A percentile compares a stretch with the other conserved stretches of the same genome.
Conservation (phyloP, 108 stramenopile species). For the Schizochytrium sp. region DNA sequence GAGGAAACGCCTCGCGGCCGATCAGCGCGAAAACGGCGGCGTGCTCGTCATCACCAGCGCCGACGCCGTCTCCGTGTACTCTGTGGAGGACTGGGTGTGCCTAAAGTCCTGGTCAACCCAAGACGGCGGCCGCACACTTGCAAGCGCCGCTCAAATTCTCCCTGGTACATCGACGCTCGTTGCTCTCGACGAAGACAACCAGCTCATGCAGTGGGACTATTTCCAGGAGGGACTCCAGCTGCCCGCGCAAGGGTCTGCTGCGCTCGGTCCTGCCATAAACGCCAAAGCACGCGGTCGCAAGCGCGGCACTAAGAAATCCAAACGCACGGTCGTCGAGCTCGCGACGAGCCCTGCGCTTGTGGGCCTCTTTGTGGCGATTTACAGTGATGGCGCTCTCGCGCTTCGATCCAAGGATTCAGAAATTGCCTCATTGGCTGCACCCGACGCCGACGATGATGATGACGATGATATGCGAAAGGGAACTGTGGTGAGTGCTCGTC, state of each 20-base stretch:
- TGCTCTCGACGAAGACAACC: not conserved
- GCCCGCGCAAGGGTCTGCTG: not conserved
- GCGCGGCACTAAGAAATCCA: not conserved
- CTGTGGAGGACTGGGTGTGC: not conserved
- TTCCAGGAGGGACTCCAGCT: constrained; percentile 11
- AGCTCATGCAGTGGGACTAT: not conserved
- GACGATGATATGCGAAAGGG: too few relatives aligned
- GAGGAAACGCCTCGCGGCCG: not conserved
- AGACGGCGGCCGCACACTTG: not conserved
- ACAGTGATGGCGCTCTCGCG: not conserved
- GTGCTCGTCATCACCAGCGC: not conserved
- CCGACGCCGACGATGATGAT: not conserved
- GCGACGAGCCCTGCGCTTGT: not conserved
- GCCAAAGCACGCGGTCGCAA: not conserved
- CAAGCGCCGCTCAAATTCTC: not conserved
- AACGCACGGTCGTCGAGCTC: not conserved
- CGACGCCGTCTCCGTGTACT: not conserved
- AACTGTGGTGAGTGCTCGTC: not conserved
- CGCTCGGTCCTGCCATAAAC: not conserved
- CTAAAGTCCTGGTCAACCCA: not conserved
- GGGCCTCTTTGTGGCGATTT: not conserved
- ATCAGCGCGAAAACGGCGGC: not conserved
- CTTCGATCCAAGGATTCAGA: not conserved
- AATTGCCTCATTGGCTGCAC: not conserved
- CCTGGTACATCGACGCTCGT: not conserved